phyloP scores from a whole-genome alignment of 148 eudicot species.

The Hydrangea macrophylla region DNA sequence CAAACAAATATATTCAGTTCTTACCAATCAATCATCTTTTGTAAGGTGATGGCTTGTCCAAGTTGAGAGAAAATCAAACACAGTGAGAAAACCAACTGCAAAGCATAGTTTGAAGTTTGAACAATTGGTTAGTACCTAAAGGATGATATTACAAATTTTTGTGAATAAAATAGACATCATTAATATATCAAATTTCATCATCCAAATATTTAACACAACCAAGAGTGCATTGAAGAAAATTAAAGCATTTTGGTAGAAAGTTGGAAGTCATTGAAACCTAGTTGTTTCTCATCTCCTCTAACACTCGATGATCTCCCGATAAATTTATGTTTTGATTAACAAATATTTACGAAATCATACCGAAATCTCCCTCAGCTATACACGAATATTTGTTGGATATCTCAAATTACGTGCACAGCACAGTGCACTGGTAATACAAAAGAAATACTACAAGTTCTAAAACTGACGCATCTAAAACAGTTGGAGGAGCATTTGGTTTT shows the following conservation, averaged over 20 bases:
- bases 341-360: conserved; percentile 5
- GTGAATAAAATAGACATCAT: background rate
- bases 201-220: background rate
- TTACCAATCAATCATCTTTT: conserved; percentile 86
- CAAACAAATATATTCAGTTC: background rate
- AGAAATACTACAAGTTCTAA: too few relatives aligned
- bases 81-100: conserved; percentile 94
- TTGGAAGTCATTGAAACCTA: background rate
- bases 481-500: too few relatives aligned
- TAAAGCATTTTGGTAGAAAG: too few relatives aligned
- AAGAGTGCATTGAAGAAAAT: too few relatives aligned
- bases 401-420: too few relatives aligned
- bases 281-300: background rate
- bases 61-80: conserved; percentile 94
- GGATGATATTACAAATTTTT: too few relatives aligned
- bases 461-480: too few relatives aligned
- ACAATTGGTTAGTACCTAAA: background rate
- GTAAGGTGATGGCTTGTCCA: conserved; percentile 81
- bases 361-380: too few relatives aligned
- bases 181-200: background rate
- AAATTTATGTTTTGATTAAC: background rate
- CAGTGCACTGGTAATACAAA: too few relatives aligned
- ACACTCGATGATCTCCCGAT: background rate
- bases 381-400: too few relatives aligned
- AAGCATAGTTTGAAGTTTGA: conserved; percentile 9